Conservation (phyloP, 225 moss, liverwort and hornwort species). For the Marchantia polymorpha region DNA sequence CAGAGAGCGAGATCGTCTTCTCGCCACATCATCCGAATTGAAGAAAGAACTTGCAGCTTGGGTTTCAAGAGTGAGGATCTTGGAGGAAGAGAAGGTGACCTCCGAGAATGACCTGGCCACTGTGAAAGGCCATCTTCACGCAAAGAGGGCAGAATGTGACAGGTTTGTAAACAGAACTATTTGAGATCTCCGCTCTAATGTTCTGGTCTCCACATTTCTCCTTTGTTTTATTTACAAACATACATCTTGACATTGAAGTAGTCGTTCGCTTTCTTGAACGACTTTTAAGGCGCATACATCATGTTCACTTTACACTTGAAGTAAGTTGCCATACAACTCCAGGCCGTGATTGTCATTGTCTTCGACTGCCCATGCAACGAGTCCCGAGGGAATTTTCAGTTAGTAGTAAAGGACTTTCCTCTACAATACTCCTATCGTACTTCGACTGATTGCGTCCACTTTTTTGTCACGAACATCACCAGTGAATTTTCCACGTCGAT, state of each 20-base stretch:
- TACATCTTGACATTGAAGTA: background rate
- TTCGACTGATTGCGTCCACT: too few species aligned
- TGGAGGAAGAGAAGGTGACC: constrained; percentile 36
- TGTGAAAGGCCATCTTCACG: constrained; percentile 43
- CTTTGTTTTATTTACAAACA: background rate
- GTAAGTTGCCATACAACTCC: too few species aligned
- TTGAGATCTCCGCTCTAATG: too few species aligned
- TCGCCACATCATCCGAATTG: constrained; percentile 42
- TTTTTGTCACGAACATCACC: too few species aligned
- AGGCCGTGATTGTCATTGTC: too few species aligned
- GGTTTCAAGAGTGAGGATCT: constrained; percentile 38
- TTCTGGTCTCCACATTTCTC: too few species aligned
- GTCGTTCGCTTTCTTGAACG: background rate
- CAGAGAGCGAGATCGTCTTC: constrained; percentile 51
- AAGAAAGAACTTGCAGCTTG: constrained; percentile 55
- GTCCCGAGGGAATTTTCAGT: too few species aligned
- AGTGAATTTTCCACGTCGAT: too few species aligned
- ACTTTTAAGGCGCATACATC: background rate
- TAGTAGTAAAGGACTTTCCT: too few species aligned
- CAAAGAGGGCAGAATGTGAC: constrained; percentile 56
- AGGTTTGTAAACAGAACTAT: constrained; percentile 36
- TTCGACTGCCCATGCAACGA: too few species aligned
- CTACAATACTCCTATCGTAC: too few species aligned
- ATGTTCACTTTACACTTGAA: too few species aligned
- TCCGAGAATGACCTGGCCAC: constrained; percentile 37